Base-by-base conservation (phyloP, 345 rosid genomes). In the Aurinia saxatilis region DNA sequence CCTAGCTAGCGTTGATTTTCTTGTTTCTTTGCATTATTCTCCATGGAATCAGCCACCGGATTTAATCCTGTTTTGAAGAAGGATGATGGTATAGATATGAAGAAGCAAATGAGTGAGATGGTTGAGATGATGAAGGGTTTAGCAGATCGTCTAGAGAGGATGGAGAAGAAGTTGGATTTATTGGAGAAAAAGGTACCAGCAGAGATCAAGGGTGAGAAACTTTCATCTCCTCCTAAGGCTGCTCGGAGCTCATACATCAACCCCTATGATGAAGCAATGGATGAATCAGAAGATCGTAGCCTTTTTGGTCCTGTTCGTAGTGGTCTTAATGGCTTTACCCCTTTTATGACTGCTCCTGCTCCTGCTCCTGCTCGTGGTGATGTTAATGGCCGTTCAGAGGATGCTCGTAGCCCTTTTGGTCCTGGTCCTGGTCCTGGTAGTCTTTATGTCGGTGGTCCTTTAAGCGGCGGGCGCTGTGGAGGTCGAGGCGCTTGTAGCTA, bases 71-170 rank as follows among this genome's bases (percentile, higher is more conserved):
- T 74, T 11, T 68, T 42, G 48, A 74, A 60, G 72, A 74, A 80
- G n/a, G n/a, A n/a, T n/a, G n/a, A n/a, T n/a, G n/a, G n/a, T 51
- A 75, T 70, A n/a, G 54, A 51, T 73, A 73, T 68, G 0, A 83
- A 82, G 79, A 88, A 79, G 80, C 84, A 71, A 74, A 85, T 83
- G 82, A 68, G 19, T n/a, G 72, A 72, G 36, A 73, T 41, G 6
- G 75, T 72, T 54, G 77, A 77, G 64, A 66, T 66, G 30, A 37
- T 57, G 59, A 77, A 78, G 72, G 63, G 23, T 50, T 74, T 81
- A 42, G 66, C 42, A 66, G 78, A 70, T 36, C 29, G 45, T 61
- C 57, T 48, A 23, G 8, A 11, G 27, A 25, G n/a, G 16, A 30
- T 62, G 2, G 38, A 49, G 37, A n/a, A n/a, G n/a, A n/a, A n/a